Evolutionary conservation across 2,329 filamentous ascomycete species (phyloP).

Genomic region (Beauveria medogensis): DNA sequence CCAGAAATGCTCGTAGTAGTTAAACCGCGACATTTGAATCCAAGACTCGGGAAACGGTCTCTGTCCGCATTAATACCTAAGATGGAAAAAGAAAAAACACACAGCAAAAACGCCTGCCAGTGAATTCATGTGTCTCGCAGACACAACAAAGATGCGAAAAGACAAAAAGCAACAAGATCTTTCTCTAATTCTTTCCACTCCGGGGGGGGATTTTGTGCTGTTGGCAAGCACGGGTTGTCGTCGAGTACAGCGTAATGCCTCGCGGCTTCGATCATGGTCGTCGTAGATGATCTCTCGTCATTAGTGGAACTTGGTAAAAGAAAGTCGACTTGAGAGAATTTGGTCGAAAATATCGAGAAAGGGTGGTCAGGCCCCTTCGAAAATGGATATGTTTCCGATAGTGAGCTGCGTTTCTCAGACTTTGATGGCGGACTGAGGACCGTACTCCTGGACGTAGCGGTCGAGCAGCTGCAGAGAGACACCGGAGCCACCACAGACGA

Average conservation of each 20-base stretch:
- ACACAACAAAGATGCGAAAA: not conserved
- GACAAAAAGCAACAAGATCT: slow-evolving; percentile 9
- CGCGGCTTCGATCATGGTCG: slow-evolving; percentile 1
- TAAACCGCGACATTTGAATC: slow-evolving; percentile 13
- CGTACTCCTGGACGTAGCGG: slow-evolving; percentile 45
- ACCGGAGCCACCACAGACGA: slow-evolving; percentile 75
- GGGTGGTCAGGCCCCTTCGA: not conserved
- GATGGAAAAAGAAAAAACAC: not conserved
- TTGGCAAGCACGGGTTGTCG: not conserved
- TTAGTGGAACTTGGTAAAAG: not conserved
- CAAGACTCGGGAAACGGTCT: slow-evolving; percentile 10
- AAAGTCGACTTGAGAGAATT: not conserved
- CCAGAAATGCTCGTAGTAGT: slow-evolving; percentile 10
- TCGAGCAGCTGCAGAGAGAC: slow-evolving; percentile 54
- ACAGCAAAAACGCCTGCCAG: slow-evolving; percentile 10
- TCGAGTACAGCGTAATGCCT: not conserved
- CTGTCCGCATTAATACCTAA: slow-evolving; percentile 13
- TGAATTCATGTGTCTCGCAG: slow-evolving; percentile 1
- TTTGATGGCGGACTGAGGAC: slow-evolving; percentile 24
- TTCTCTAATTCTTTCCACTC: slow-evolving; percentile 9
- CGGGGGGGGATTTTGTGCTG: not conserved
- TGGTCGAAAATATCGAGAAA: not conserved
- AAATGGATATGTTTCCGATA: not conserved
- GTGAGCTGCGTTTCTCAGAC: slow-evolving; percentile 11
- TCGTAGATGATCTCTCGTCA: not conserved